Base-by-base conservation (phyloP, 805 yeast genomes). In the Candida vartiovaarae region DNA sequence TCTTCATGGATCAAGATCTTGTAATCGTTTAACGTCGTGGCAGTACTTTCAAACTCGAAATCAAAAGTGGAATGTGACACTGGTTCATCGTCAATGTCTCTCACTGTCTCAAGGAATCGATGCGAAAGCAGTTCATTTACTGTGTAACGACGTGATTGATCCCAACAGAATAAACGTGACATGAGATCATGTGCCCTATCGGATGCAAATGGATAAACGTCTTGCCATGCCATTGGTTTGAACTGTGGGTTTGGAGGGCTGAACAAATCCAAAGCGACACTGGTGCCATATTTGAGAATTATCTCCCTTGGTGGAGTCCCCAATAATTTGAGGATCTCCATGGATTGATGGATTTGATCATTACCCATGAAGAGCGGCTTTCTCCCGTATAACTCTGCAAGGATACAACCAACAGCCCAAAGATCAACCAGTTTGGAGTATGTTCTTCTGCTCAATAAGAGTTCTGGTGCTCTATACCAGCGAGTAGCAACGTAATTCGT, bases 401-500 rank as follows among this genome's bases (percentile, higher is more conserved):
- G 64, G 8, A 90, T 88, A 57, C 97, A 90, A 1, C 97, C 98
- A 8, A 82, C 78, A 0, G 96, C 89, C 98, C 98, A 90, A 69
- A 90, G 70, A 61, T 90, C 98, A 38, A 90, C 83, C 3, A 77
- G 71, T 45, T 83, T 83, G 4, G 79, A 73, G 57, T 87, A 87
- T 15, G 53, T 56, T 41, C 70, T 72, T 44, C 74, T 70, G 8
- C 84, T 73, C 31, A 89, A 62, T 36, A 90, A 76, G 39, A 90
- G 69, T 56, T 90, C 98, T 0, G 98, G 98, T 0, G 97, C 96
- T 37, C 98, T 70, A 57, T 90, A 90, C 96, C 96, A 90, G 45
- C 97, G 67, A 0, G 97, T 90, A 0, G 96, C 96, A 25, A 90
- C 96, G 58, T 90, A 90, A 53, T 79, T 82, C 8, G 95, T 85